Base-by-base conservation (phyloP, 768 basidiomycete genomes). In the Rhizopogon rudus region DNA sequence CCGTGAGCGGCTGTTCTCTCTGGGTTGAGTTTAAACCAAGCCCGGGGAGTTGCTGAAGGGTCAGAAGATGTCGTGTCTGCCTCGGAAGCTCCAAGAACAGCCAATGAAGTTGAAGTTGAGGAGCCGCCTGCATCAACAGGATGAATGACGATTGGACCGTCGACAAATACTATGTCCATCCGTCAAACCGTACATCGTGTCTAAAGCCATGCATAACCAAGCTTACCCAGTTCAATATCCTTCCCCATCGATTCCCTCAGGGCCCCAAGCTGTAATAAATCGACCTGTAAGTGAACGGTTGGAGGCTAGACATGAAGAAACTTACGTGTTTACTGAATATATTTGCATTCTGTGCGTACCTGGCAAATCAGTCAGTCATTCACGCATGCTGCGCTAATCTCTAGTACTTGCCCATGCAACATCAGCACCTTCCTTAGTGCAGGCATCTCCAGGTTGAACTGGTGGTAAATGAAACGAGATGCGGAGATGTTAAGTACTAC, bases 241-340 rank as follows among this genome's bases (percentile, higher is more conserved):
- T 84, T 83, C 54, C 74, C 81, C 59, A 82, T 81, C 55, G 86
- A 77, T 68, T 88, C 89, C 50, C 88, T 78, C 25, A 91, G 72
- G 3, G 88, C 88, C 22, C 85, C 86, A 44, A 90, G 72, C 88
- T 91, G 61, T 9, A 17, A 29, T 37, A 44, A 42, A 49, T 20
- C 50, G 5, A 40, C 49, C 14, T 43, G 45, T 44, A 17, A 43
- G 22, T 44, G 20, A 20, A 37, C 3, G 37, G 25, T 48, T 33
- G 40, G 52, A 12, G 10, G 13, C 35, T 12, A 12, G 40, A 37
- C 44, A 28, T 41, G 49, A 29, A 7, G 49, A 50, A 2, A 54
- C 81, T 67, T 57, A 88, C 88, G 63, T 86, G 77, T 73, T 87
- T 90, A 68, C 79, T 85, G 67, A 89, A 86, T 54, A 88, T 79